phyloP scores from a whole-genome alignment of 2,329 filamentous ascomycete genomes.

The Ceratocystis ficicola region DNA sequence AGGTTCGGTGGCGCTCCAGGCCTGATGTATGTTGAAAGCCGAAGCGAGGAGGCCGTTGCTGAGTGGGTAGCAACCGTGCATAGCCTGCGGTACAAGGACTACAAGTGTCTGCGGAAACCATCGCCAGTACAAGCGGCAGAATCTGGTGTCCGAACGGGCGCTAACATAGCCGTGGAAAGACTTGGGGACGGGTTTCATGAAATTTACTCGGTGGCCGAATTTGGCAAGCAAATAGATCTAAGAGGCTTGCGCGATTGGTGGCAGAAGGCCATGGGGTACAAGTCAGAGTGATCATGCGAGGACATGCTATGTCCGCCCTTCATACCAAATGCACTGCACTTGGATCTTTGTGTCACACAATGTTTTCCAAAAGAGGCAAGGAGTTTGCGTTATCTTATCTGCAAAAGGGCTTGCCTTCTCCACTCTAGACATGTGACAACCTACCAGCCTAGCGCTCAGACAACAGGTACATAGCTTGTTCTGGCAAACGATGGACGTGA shows the following conservation, averaged over 20 bases:
- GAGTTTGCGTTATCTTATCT: not conserved
- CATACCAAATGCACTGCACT: not conserved
- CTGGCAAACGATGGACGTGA: not conserved
- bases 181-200: constrained; percentile 37
- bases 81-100: constrained; percentile 59
- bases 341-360: not conserved
- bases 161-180: not conserved
- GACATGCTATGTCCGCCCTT: not conserved
- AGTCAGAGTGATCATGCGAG: constrained; percentile 9
- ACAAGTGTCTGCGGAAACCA: constrained; percentile 48
- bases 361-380: not conserved
- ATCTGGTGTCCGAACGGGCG: no score
- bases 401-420: not conserved
- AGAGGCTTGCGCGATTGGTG: constrained; percentile 53
- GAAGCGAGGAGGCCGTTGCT: constrained; percentile 40
- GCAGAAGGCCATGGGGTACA: constrained; percentile 53
- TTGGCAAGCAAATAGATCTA: constrained; percentile 48
- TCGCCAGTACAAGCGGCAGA: constrained; percentile 25
- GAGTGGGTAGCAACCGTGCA: constrained; percentile 55
- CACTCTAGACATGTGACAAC: not conserved
- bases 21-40: constrained; percentile 64
- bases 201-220: constrained; percentile 51
- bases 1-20: constrained; percentile 58
- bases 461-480: not conserved
- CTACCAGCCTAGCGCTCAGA: no score